Percentiles rank a stretch among this genome's conserved stretches.
phyloP scores from a whole-genome alignment of 1,139 yeast genomes.

The Candida smagusa region DNA sequence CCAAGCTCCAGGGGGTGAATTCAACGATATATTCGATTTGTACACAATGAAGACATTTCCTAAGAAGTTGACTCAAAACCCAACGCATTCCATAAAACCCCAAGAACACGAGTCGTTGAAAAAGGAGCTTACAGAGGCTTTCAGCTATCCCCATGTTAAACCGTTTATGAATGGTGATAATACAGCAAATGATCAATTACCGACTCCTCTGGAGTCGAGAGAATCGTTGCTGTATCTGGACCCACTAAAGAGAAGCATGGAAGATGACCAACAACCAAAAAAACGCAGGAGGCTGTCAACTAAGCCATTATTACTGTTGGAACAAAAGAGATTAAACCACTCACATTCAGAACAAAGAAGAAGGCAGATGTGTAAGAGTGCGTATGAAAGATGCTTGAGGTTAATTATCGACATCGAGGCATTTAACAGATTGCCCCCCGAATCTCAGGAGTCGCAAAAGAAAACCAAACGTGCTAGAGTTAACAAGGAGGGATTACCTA shows the following conservation, averaged over 20 bases:
- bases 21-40: constrained; percentile 24
- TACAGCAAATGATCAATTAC: constrained; percentile 8
- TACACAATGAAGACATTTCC: constrained; percentile 28
- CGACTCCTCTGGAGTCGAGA: constrained; percentile 34
- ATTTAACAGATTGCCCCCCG: constrained; percentile 26
- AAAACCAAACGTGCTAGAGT: constrained; percentile 42
- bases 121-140: constrained; percentile 35
- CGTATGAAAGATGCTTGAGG: constrained; percentile 51
- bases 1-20: constrained; percentile 11
- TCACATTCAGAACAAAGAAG: constrained; percentile 74
- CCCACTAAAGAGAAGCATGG: constrained; percentile 10
- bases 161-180: constrained; percentile 4
- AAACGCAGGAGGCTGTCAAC: constrained; percentile 32
- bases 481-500: constrained; percentile 47
- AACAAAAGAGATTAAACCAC: constrained; percentile 71
- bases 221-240: constrained; percentile 15
- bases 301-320: constrained; percentile 54
- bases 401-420: constrained; percentile 42
- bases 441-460: constrained; percentile 21
- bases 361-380: constrained; percentile 64
- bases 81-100: background rate
- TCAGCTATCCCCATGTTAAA: constrained; percentile 29
- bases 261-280: constrained; percentile 13
- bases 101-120: constrained; percentile 22
- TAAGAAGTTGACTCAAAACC: constrained; percentile 1